Conservation (phyloP, 2,329 filamentous ascomycete genomes). For the Karstenula rhodostoma region DNA sequence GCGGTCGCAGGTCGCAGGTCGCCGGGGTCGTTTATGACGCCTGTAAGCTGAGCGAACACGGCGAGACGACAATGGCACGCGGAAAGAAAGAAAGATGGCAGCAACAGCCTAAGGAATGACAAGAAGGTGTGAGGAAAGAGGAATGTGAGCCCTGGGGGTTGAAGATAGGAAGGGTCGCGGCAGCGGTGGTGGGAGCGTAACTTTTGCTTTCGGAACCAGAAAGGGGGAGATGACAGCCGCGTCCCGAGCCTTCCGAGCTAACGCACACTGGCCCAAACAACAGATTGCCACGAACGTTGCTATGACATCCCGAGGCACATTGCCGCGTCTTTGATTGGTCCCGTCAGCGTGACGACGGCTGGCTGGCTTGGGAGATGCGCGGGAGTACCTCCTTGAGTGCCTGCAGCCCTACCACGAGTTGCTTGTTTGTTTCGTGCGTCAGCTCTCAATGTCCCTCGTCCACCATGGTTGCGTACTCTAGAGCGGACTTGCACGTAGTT, state of each 20-base stretch:
- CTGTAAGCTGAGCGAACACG: conserved; percentile 9
- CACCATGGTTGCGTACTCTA: background rate
- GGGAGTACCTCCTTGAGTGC: background rate
- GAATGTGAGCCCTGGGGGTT: conserved; percentile 28
- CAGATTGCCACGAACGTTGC: conserved; percentile 2
- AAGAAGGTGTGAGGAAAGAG: conserved; percentile 33
- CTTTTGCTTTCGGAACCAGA: conserved; percentile 38
- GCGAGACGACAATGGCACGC: conserved; percentile 23
- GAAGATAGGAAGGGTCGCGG: conserved; percentile 23
- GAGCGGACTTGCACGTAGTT: background rate
- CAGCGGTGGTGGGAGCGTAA: conserved; percentile 1
- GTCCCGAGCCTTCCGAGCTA: conserved; percentile 9
- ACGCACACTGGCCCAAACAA: conserved; percentile 1
- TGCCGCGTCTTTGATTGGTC: conserved; percentile 4
- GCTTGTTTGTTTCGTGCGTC: background rate
- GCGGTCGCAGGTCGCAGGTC: conserved; percentile 18
- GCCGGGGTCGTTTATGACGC: background rate
- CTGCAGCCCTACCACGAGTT: background rate
- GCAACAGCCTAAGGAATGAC: conserved; percentile 48
- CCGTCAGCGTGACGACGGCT: background rate
- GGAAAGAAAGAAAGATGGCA: conserved; percentile 26
- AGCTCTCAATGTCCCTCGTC: background rate
- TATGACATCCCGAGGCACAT: background rate
- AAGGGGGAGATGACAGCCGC: conserved; percentile 33
- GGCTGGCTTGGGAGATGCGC: background rate